Base-by-base conservation (phyloP, 768 basidiomycete species). In the Auriscalpium vulgare region DNA sequence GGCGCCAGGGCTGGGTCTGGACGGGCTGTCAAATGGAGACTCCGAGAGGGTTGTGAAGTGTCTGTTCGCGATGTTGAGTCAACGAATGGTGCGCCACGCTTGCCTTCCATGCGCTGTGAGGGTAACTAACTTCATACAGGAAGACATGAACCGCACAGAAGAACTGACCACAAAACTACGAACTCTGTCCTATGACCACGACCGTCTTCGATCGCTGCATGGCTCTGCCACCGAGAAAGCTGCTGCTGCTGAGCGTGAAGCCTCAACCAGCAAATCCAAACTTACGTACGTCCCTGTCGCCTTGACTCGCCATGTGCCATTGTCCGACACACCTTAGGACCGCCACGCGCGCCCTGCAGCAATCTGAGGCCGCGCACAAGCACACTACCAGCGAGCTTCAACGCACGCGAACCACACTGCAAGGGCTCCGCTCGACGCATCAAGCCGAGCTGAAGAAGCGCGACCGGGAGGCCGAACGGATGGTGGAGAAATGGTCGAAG, bases 111-210 rank as follows among this genome's bases (percentile, higher is more conserved):
- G 9, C 10, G 21, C 3, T 10, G 10, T 53, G 34, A 45, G 37
- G 1, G 54, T 37, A 4, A 14, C 21, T 29, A 21, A 4, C 9
- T 40, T 37, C 10, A 21, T 40, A 17, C 59, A 83, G 83, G 75
- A 84, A 64, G 91, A 94, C 67, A 87, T 92, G 82, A 73, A 79
- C 10, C 75, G 82, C n/a, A 82, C 85, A 37, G 91, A 94, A 64
- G 83, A 88, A 10, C 63, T 92, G 6, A 78, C 83, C 0, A 84
- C 87, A 0, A 89, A 88, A 62, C 68, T 88, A 16, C 78, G 88
- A 21, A 91, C 88, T 2, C 72, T 92, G 1, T 79, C 81, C 3
- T 93, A 94, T 58, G 91, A 94, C 61, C 77, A 90, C 56, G 89
- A 91, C 65, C 79, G 91, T 11, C 75, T 92, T 57, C 71, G 72